Percentiles rank a stretch among this genome's conserved stretches.
phyloP scores from a whole-genome alignment of 176 grass and related monocot genomes.

The Hordeum vulgare region DNA sequence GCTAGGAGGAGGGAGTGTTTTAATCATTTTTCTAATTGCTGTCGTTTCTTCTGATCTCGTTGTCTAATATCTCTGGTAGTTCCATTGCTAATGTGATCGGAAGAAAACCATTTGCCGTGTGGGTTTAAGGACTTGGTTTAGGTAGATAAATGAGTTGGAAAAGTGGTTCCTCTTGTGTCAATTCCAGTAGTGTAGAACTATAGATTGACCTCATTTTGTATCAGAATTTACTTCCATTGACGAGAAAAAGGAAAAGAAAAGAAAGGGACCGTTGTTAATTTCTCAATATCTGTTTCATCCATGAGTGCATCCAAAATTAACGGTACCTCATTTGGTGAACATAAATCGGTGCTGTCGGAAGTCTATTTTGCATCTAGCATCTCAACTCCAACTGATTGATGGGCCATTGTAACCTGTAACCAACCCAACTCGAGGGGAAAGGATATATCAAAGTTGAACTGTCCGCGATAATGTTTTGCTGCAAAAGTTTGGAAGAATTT shows the following conservation, averaged over 20 bases:
- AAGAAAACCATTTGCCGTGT: constrained; percentile 7
- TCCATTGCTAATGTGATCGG: neutral
- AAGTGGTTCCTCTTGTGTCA: neutral
- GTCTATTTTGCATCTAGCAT: no score
- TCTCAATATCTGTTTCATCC: no score
- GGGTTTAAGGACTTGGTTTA: constrained; percentile 12
- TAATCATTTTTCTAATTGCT: constrained; percentile 7
- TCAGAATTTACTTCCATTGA: constrained; percentile 22
- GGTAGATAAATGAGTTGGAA: neutral
- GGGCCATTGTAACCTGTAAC: no score
- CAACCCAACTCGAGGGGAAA: no score
- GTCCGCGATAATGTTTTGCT: no score
- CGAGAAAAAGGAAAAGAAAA: neutral
- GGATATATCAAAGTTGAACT: no score
- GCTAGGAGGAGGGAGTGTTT: constrained; percentile 17
- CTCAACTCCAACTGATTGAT: no score
- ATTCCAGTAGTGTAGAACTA: neutral
- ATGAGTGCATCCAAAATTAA: no score
- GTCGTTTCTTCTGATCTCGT: neutral
- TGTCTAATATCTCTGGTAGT: neutral
- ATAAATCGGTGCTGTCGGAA: no score
- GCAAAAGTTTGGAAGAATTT: no score
- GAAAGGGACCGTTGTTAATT: neutral
- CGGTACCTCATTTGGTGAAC: no score
- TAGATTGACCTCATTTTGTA: neutral